Percentiles rank a stretch among this genome's conserved stretches.
Conservation (phyloP, 305 asterid species). For the Rubia occidens region DNA sequence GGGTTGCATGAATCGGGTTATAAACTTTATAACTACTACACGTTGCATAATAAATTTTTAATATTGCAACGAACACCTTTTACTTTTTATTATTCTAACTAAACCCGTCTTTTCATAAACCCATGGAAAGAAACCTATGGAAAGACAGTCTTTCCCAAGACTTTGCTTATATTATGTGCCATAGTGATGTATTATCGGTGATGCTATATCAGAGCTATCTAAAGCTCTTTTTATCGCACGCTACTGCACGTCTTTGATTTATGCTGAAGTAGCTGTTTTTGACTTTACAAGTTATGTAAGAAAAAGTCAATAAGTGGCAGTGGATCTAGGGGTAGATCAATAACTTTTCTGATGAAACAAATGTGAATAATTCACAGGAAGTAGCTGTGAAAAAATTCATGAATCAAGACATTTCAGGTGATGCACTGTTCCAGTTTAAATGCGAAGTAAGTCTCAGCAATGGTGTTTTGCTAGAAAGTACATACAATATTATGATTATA, state of each 20-base stretch:
- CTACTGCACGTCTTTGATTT: not conserved
- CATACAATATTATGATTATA: not conserved
- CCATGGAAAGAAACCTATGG: too few species aligned
- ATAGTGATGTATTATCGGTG: not conserved
- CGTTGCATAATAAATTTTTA: too few species aligned
- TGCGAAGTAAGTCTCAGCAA: slow-evolving; percentile 57
- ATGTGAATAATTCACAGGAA: slow-evolving; percentile 48
- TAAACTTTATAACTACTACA: too few species aligned
- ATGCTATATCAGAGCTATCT: not conserved
- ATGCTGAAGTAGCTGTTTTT: not conserved
- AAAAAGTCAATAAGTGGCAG: not conserved
- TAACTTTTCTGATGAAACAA: slow-evolving; percentile 10
- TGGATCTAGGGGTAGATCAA: not conserved
- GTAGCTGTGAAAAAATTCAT: slow-evolving; percentile 95
- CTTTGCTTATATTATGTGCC: not conserved
- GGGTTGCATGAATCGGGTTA: too few species aligned
- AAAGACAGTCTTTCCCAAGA: not conserved
- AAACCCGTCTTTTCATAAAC: too few species aligned
- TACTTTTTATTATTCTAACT: too few species aligned
- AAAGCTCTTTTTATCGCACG: not conserved
- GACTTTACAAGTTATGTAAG: not conserved
- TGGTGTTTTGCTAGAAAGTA: not conserved
- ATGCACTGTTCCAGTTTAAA: slow-evolving; percentile 79
- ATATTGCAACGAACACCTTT: too few species aligned
- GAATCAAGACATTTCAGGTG: slow-evolving; percentile 95